Conservation (phyloP, 139 green algal species). For the Chlamydomonas incerta region DNA sequence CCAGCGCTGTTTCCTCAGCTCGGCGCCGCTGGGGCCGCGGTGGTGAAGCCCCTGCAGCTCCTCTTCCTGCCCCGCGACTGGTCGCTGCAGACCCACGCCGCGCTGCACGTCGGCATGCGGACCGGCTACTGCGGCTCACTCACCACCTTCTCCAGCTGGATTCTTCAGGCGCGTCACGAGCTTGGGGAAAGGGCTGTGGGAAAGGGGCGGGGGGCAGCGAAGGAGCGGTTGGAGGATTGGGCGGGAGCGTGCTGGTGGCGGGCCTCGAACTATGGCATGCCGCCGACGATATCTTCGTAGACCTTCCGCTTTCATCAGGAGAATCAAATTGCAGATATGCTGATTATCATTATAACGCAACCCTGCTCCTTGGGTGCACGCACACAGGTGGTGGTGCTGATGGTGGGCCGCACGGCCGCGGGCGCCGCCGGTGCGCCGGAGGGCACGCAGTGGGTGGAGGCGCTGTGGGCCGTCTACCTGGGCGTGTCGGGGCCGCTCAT, state of each 20-base stretch:
- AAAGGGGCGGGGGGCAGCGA: neutral
- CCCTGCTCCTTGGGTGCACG: neutral
- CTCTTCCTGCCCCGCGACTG: conserved; percentile 59
- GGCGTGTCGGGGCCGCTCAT: conserved; percentile 60
- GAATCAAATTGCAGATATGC: neutral
- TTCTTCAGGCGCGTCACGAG: conserved; percentile 44
- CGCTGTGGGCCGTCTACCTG: conserved; percentile 60
- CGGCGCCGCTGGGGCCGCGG: neutral
- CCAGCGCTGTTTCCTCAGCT: neutral
- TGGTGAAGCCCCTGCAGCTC: conserved; percentile 30
- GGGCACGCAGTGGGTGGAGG: conserved; percentile 62
- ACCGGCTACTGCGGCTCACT: conserved; percentile 88
- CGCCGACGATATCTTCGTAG: no score
- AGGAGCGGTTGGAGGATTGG: no score
- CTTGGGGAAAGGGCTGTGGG: neutral
- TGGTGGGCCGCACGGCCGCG: conserved; percentile 50
- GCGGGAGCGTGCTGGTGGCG: no score
- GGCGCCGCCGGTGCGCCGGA: neutral
- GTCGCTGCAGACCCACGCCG: conserved; percentile 64
- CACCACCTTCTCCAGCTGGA: conserved; percentile 90
- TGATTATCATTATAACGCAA: neutral
- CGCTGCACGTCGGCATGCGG: conserved; percentile 79
- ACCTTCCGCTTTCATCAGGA: neutral
- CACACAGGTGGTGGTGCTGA: conserved; percentile 48
- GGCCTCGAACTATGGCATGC: neutral